A percentile compares a stretch with the other conserved stretches of the same genome.
phyloP scores from a whole-genome alignment of 306 rosid genomes.

The Cucurbita moschata region DNA sequence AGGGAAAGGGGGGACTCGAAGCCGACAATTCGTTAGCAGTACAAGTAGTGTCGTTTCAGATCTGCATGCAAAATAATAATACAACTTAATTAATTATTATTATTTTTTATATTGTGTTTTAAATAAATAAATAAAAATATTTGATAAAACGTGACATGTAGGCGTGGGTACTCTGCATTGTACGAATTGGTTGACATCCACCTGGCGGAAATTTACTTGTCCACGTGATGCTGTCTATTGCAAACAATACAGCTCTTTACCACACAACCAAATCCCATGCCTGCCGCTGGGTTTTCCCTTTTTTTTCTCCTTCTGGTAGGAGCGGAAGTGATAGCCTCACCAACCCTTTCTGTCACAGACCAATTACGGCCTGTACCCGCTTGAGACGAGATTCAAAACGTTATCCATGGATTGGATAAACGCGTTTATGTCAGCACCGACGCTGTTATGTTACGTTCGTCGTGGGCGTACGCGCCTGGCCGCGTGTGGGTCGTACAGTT shows the following conservation, averaged over 20 bases:
- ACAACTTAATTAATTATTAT: neutral
- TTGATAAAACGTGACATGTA: neutral
- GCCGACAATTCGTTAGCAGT: slow-evolving; percentile 21
- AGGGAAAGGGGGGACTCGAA: neutral
- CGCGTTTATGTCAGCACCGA: slow-evolving; percentile 11
- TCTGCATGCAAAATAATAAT: slow-evolving; percentile 5
- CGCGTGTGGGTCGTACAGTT: neutral
- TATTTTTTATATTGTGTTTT: neutral
- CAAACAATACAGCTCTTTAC: neutral
- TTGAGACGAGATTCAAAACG: neutral
- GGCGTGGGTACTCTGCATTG: slow-evolving; percentile 25
- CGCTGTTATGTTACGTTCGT: neutral
- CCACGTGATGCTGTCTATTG: slow-evolving; percentile 22
- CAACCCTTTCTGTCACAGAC: neutral
- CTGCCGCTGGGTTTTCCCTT: slow-evolving; percentile 2
- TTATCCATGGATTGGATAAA: neutral
- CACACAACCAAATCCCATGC: slow-evolving; percentile 18
- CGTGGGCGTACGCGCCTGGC: neutral
- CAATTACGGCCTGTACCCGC: neutral
- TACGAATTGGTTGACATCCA: slow-evolving; percentile 14
- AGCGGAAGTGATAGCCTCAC: neutral
- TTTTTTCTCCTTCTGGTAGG: neutral
- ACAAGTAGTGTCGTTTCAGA: slow-evolving; percentile 8
- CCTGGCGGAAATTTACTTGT: neutral
- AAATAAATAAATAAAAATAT: neutral